Base-by-base conservation (phyloP, 805 yeast species). In the Saccharomycopsis fodiens region DNA sequence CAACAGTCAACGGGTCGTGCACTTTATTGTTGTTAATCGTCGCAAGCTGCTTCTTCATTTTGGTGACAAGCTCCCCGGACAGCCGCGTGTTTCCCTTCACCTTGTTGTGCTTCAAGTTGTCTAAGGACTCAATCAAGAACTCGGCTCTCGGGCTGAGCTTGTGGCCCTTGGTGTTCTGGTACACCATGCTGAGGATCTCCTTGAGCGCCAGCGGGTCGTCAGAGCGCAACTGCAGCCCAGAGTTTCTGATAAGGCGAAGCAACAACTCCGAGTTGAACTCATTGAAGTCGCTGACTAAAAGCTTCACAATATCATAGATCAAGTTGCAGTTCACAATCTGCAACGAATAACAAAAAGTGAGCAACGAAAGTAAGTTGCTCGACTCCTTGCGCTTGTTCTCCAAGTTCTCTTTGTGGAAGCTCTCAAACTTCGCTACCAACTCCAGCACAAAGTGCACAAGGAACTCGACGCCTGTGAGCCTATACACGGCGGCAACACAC, bases 141-240 rank as follows among this genome's bases (percentile, higher is more conserved):
- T 77, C 80, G 39, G 89, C 76, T 62, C 97, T 79, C 2, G 93
- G 66, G 37, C 61, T 76, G 56, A 61, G 58, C 47, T 62, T 55
- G 3, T 58, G 57, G 10, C 59, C 62, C 16, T 69, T 69, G 13
- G 69, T 59, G 1, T 61, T 59, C 29, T 66, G 66, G 52, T 82
- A 85, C 31, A 83, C 65, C 35, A 71, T 68, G 2, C 74, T 44
- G 10, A 88, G 77, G 40, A 91, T 88, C 36, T 85, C 89, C 58
- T 84, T 88, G 44, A 93, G 69, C 0, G 96, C 81, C 7, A 73
- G 62, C 1, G 97, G 94, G 59, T 93, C 98, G 60, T 93, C 98
- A 3, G 85, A 66, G 58, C 98, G 78, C 63, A 93, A 75, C 57
- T 85, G 86, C 7, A 79, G 73, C 37, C 98, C 99, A 8, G 88